Conservation (phyloP, 140 eudicot genomes). For the Senecio squalidus region DNA sequence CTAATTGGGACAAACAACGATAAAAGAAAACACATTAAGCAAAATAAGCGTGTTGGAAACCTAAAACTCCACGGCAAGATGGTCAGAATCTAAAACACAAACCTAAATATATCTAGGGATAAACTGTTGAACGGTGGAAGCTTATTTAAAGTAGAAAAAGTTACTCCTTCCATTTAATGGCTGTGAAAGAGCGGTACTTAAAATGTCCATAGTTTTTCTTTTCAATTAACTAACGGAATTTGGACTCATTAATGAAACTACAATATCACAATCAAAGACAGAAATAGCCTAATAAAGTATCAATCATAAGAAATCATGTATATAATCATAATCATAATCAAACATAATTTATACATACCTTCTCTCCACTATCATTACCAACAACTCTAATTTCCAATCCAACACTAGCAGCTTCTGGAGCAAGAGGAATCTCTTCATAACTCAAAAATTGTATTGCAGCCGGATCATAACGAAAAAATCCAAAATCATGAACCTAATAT, state of each 20-base stretch:
- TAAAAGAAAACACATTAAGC: no score
- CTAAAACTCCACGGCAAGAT: background rate
- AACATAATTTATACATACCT: background rate
- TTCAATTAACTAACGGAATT: background rate
- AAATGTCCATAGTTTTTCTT: background rate
- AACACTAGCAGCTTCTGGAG: background rate
- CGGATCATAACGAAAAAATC: background rate
- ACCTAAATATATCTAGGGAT: background rate
- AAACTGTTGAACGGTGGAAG: background rate
- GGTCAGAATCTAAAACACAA: background rate
- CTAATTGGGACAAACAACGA: no score
- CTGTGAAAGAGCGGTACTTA: background rate
- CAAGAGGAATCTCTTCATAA: background rate
- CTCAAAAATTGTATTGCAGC: slow-evolving; percentile 17
- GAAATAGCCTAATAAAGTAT: background rate
- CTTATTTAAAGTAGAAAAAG: background rate
- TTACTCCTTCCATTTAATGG: background rate
- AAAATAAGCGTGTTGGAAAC: background rate
- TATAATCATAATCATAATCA: background rate
- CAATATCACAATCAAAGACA: background rate
- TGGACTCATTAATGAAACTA: background rate
- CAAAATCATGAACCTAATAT: background rate
- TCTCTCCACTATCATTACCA: background rate
- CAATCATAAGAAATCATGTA: background rate
- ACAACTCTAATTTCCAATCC: background rate